A percentile compares a stretch with the other conserved stretches of the same genome.
Evolutionary conservation across 495 filamentous ascomycete genomes (phyloP).

Genomic region (Cercophora samala): DNA sequence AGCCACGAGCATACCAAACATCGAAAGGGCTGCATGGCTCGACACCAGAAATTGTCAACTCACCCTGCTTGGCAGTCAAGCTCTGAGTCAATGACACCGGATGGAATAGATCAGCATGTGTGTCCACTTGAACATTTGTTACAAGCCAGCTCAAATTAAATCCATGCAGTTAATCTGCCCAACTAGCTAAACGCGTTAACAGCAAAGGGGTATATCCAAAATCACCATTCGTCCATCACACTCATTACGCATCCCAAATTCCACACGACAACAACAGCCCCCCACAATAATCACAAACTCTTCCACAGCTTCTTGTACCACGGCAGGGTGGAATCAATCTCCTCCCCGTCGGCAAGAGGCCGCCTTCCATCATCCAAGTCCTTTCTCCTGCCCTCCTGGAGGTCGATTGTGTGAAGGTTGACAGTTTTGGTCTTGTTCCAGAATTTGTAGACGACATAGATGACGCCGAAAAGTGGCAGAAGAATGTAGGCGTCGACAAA

Average conservation of each 20-base stretch:
- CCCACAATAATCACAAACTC: conserved; percentile 13
- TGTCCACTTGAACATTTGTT: too few species aligned
- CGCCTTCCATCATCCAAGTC: conserved; percentile 40
- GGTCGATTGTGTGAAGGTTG: conserved; percentile 54
- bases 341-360: conserved; percentile 15
- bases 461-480: conserved; percentile 60
- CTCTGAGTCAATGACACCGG: too few species aligned
- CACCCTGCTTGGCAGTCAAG: too few species aligned
- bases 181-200: background rate
- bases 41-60: too few species aligned
- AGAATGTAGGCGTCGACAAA: conserved; percentile 69
- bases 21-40: too few species aligned
- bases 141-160: background rate
- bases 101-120: too few species aligned
- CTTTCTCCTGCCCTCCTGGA: conserved; percentile 55
- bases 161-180: background rate
- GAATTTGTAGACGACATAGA: conserved; percentile 58
- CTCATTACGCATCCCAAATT: background rate
- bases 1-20: too few species aligned
- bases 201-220: background rate
- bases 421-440: conserved; percentile 56
- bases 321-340: conserved; percentile 12
- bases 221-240: background rate
- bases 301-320: conserved; percentile 31
- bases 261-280: background rate